Base-by-base conservation (phyloP, 2,329 filamentous ascomycete genomes). In the Graphiopsis chlorocephala region DNA sequence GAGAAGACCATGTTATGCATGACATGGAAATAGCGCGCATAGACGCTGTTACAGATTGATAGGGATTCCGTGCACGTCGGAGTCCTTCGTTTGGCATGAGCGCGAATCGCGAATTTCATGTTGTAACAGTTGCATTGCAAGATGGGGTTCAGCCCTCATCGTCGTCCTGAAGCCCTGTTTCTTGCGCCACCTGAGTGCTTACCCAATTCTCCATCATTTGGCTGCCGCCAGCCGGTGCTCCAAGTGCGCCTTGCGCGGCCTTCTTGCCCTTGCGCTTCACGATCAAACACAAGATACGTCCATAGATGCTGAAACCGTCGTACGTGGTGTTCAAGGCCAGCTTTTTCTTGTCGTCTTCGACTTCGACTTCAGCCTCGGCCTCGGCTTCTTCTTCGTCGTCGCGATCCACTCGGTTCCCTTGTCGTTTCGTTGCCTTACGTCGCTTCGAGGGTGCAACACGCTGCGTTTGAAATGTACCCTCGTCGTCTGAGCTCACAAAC, bases 281-380 rank as follows among this genome's bases (percentile, higher is more conserved):
- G 10, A 99, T 90, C 65, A 99, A 83, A 77, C 93, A 98, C 28
- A 99, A 82, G 55, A 97, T 92, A 70, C 92, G 90, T 12, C 95
- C 93, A 79, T 97, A 96, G 74, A 99, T 97, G 72, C 90, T 91
- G 79, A 98, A 98, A 10, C 95, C 94, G 73, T 98, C 93, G 78
- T 98, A 99, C 15, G 88, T 89, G 28, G 94, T 95, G 67, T 90
- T 89, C 81, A 97, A 86, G 23, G 85, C 86, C 71, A 96, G 80
- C 77, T 97, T 98, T 82, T 99, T 97, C 80, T 97, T 96, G 64
- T 90, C 88, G 11, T 76, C 26, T 26, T 66, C 69, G 11, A 66
- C 66, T n/a, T 70, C 68, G 47, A 72, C 68, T 42, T 65, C 64
- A 23, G 63, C 63, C 29, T 59, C 60, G 47, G 6, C 52, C 1